phyloP scores from a whole-genome alignment of 106 monocot species.

The Dactylorhiza incarnata region DNA sequence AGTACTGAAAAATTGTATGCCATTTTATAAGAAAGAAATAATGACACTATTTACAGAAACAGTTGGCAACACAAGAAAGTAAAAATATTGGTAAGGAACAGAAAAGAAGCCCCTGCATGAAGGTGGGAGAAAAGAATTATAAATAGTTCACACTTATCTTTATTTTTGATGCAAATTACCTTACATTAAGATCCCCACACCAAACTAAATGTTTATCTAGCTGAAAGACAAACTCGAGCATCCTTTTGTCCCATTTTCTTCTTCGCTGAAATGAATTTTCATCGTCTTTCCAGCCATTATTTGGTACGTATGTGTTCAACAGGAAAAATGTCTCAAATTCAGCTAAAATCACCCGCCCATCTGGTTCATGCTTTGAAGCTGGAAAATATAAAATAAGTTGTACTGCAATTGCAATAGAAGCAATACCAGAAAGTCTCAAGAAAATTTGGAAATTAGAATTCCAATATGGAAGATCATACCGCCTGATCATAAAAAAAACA shows the following conservation, averaged over 20 bases:
- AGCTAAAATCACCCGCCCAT: slow-evolving; percentile 95
- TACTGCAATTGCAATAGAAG: not conserved
- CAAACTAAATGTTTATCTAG: slow-evolving; percentile 83
- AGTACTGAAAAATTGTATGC: not conserved
- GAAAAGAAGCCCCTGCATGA: not conserved
- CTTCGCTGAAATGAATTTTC: slow-evolving; percentile 89
- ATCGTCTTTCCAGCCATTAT: slow-evolving; percentile 98
- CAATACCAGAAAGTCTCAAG: not conserved
- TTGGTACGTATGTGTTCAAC: slow-evolving; percentile 87
- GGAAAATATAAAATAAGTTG: slow-evolving; percentile 18
- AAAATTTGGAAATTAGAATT: not conserved
- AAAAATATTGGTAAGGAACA: not conserved
- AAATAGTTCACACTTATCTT: not conserved
- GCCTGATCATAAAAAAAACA: not conserved
- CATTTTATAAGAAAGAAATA: not conserved
- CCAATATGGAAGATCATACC: not conserved
- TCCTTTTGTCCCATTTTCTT: slow-evolving; percentile 97
- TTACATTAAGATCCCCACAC: slow-evolving; percentile 97
- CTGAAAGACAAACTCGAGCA: slow-evolving; percentile 77
- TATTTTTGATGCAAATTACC: slow-evolving; percentile 33
- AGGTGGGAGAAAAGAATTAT: not conserved
- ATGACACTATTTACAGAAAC: not conserved
- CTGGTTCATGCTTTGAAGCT: slow-evolving; percentile 92
- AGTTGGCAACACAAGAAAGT: not conserved
- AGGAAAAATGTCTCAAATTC: slow-evolving; percentile 83